A percentile compares a stretch with the other conserved stretches of the same genome.
Evolutionary conservation across 306 rosid species (phyloP).

Genomic region (Elaeagnus macrophylla): DNA sequence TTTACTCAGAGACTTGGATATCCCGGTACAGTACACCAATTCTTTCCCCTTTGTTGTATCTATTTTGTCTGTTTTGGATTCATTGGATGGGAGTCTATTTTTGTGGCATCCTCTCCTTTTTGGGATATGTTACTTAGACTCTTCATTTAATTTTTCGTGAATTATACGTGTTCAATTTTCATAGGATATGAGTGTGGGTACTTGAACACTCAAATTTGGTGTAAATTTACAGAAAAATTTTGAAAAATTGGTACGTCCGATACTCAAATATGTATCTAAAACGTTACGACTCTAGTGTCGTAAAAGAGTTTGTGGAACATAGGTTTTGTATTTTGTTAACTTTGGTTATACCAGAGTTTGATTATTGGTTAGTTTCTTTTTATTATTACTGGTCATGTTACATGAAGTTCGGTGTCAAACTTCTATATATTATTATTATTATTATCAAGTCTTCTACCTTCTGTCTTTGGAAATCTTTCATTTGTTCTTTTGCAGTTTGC

Average conservation of each 20-base stretch:
- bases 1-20: slow-evolving; percentile 72
- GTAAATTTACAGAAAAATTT: too few relatives aligned
- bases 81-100: not conserved
- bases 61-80: not conserved
- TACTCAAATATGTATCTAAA: too few relatives aligned
- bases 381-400: not conserved
- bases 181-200: too few relatives aligned
- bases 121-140: too few relatives aligned
- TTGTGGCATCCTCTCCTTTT: not conserved
- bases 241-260: too few relatives aligned
- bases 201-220: too few relatives aligned
- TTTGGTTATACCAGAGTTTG: not conserved
- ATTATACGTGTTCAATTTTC: too few relatives aligned
- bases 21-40: slow-evolving; percentile 46
- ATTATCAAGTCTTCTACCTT: not conserved
- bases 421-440: too few relatives aligned
- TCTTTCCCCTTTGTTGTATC: slow-evolving; percentile 12
- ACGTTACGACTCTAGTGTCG: too few relatives aligned
- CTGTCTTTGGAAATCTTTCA: not conserved
- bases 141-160: too few relatives aligned
- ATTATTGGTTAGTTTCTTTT: not conserved
- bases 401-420: not conserved
- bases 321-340: too few relatives aligned
- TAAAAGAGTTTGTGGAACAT: too few relatives aligned
- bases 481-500: slow-evolving; percentile 4